phyloP scores from a whole-genome alignment of 2,329 filamentous ascomycete species.

The Magnaporthales sp. region DNA sequence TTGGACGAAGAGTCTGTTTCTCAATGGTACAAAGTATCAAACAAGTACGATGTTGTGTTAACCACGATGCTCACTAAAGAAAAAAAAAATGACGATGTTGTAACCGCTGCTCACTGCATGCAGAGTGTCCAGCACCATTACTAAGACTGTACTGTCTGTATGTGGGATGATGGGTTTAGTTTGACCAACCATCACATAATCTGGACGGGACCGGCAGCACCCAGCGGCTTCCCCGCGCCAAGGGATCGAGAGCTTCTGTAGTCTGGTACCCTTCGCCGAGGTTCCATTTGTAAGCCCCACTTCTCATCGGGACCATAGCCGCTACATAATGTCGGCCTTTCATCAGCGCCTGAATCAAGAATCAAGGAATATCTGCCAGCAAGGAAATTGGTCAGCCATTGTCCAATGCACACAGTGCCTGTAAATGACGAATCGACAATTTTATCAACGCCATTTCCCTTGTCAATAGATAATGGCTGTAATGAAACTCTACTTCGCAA shows the following conservation, averaged over 20 bases:
- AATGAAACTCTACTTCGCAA: not conserved
- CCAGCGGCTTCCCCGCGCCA: not conserved
- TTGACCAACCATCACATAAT: not conserved
- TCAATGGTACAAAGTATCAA: not conserved
- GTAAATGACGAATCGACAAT: too few relatives aligned
- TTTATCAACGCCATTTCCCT: not conserved
- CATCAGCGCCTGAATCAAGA: too few relatives aligned
- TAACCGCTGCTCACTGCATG: not conserved
- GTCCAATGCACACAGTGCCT: too few relatives aligned
- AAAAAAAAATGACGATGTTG: not conserved
- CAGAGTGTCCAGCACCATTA: not conserved
- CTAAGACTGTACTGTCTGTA: not conserved
- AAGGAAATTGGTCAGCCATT: too few relatives aligned
- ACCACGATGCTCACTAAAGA: not conserved
- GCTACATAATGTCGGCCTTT: too few relatives aligned
- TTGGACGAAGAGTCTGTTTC: not conserved
- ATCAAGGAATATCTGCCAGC: too few relatives aligned
- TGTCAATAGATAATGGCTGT: not conserved
- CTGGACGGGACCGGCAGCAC: not conserved
- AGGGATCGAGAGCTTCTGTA: not conserved
- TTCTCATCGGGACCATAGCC: not conserved
- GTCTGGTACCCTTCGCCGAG: not conserved
- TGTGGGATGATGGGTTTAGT: not conserved
- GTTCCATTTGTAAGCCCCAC: not conserved
- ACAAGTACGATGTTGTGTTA: not conserved